Evolutionary conservation across 768 basidiomycete genomes (phyloP).

Genomic region (Hygrocybe coccinea): DNA sequence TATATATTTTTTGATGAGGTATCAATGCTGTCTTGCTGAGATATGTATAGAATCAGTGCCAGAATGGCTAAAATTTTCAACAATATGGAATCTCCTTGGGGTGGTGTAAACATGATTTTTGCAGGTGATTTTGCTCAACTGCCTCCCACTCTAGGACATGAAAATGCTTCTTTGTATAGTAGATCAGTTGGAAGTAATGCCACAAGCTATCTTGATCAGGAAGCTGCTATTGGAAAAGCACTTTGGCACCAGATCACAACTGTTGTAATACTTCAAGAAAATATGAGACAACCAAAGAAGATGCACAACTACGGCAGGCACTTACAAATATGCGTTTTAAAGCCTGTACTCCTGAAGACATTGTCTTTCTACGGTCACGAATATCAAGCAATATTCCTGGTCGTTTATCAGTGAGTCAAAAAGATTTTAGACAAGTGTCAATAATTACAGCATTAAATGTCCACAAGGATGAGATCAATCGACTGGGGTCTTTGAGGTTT

Average conservation of each 20-base stretch:
- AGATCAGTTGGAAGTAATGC: constrained; percentile 1
- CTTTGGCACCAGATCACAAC: constrained; percentile 32
- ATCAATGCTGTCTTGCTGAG: constrained; percentile 35
- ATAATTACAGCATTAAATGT: constrained; percentile 41
- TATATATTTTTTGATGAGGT: constrained; percentile 39
- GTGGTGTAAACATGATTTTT: constrained; percentile 34
- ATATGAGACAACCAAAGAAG: constrained; percentile 27
- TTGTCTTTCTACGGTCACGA: constrained; percentile 35
- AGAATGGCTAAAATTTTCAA: constrained; percentile 19
- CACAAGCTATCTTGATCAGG: constrained; percentile 9
- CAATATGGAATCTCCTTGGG: constrained; percentile 22
- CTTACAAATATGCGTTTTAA: constrained; percentile 26
- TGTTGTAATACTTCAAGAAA: constrained; percentile 34
- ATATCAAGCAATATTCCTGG: constrained; percentile 6
- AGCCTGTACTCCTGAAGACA: constrained; percentile 35
- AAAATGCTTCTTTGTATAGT: constrained; percentile 16
- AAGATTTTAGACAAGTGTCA: constrained; percentile 29
- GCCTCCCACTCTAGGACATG: constrained; percentile 17
- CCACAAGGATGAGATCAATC: constrained; percentile 39
- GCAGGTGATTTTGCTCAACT: constrained; percentile 38
- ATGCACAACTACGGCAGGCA: constrained; percentile 13
- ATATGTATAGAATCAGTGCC: constrained; percentile 28
- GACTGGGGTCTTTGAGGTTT: constrained; percentile 27
- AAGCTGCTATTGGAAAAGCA: too few relatives aligned
- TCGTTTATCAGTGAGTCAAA: constrained; percentile 8